phyloP scores from a whole-genome alignment of 164 flowering plant genomes.

The Echeveria elegans region DNA sequence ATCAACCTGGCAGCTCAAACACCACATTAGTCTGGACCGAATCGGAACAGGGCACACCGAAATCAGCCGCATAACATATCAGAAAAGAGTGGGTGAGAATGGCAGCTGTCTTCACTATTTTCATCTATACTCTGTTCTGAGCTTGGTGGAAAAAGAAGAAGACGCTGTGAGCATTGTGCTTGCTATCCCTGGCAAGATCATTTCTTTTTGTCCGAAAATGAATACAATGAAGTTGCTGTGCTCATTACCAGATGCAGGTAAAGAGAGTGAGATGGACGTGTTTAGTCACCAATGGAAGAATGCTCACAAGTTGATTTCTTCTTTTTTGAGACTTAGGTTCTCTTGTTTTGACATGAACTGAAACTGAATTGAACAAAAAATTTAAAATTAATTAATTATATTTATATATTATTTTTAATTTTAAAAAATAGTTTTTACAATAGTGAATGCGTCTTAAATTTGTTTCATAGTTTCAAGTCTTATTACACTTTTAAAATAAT shows the following conservation, averaged over 20 bases:
- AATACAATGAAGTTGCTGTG: neutral
- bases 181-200: constrained; percentile 1
- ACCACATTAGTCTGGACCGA: neutral
- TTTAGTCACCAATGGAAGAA: neutral
- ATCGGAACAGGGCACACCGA: neutral
- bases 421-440: too few species aligned
- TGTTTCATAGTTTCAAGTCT: too few species aligned
- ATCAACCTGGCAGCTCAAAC: neutral
- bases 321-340: too few species aligned
- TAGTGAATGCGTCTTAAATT: too few species aligned
- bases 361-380: too few species aligned
- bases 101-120: neutral
- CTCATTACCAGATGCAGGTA: neutral
- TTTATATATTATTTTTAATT: too few species aligned
- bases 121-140: neutral
- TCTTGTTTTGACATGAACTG: too few species aligned
- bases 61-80: neutral
- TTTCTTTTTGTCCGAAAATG: neutral
- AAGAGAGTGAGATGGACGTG: neutral
- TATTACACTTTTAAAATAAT: too few species aligned
- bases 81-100: neutral
- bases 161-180: neutral
- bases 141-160: constrained; percentile 2
- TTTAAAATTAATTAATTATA: too few species aligned
- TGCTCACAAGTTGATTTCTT: constrained; percentile 3